These are phyloP conservation scores for Penicillium steckii DNA, from an alignment of 495 filamentous ascomycete genomes.

Conservation along the genomic window DNA sequence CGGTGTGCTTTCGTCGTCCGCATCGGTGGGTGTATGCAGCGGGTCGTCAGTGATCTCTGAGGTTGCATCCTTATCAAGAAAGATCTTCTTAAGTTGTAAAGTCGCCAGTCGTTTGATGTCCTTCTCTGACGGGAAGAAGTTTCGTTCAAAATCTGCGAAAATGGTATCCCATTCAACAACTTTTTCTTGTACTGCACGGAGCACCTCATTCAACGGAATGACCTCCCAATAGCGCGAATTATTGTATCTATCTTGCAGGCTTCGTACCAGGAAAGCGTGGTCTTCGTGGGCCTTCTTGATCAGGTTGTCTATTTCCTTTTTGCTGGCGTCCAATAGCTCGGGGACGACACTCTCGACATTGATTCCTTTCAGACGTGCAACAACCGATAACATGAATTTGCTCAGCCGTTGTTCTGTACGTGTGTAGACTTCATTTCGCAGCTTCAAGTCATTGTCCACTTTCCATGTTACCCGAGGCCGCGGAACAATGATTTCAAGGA, in stretches of 20 bases:
- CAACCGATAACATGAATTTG: slow-evolving; percentile 84
- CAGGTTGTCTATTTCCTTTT: slow-evolving; percentile 73
- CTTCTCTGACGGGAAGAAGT: slow-evolving; percentile 95
- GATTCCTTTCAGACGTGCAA: slow-evolving; percentile 78
- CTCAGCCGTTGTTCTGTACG: slow-evolving; percentile 77
- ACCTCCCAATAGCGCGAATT: slow-evolving; percentile 94
- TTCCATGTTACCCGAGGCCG: slow-evolving; percentile 92
- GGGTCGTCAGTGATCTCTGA: slow-evolving; percentile 56
- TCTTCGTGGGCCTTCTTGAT: slow-evolving; percentile 77
- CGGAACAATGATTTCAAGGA: slow-evolving; percentile 95
- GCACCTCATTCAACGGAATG: slow-evolving; percentile 83
- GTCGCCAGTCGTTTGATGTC: slow-evolving; percentile 91
- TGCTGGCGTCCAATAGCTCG: slow-evolving; percentile 78
- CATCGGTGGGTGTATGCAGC: slow-evolving; percentile 55
- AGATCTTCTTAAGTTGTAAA: slow-evolving; percentile 91
- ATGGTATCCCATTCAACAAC: slow-evolving; percentile 89
- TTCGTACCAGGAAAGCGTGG: slow-evolving; percentile 64
- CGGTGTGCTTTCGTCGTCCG: slow-evolving; percentile 47
- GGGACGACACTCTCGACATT: slow-evolving; percentile 86
- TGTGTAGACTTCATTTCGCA: slow-evolving; percentile 88
- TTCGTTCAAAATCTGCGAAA: slow-evolving; percentile 86
- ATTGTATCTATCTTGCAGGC: slow-evolving; percentile 87
- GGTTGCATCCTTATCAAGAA: slow-evolving; percentile 80
- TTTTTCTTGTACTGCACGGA: slow-evolving; percentile 87
- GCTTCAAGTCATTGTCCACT: slow-evolving; percentile 83